Evolutionary conservation across 176 grass and related monocot genomes (phyloP).

Genomic region (Secale cereale): DNA sequence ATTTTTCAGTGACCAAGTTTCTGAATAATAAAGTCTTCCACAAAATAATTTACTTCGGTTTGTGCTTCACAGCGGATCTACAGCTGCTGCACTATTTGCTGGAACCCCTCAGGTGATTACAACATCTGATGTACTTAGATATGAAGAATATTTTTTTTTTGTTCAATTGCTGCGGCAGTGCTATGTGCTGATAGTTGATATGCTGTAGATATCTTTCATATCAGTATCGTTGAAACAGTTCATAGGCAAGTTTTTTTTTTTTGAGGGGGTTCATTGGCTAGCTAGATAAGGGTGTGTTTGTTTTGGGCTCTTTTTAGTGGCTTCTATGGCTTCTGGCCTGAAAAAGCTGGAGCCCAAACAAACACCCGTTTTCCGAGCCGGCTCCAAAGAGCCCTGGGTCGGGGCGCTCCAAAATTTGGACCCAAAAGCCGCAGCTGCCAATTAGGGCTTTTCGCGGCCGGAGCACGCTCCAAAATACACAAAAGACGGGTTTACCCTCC

Average conservation of each 20-base stretch:
- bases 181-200: background rate
- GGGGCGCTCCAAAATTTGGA: no score
- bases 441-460: no score
- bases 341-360: no score
- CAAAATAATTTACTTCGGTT: background rate
- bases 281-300: background rate
- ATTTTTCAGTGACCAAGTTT: background rate
- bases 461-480: no score
- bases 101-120: conserved; percentile 70
- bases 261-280: background rate
- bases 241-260: no score
- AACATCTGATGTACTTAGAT: background rate
- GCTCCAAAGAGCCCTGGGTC: no score
- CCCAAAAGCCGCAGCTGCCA: no score
- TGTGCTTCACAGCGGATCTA: conserved; percentile 65
- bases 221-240: background rate
- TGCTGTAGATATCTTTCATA: background rate
- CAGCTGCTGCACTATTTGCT: conserved; percentile 70
- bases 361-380: no score
- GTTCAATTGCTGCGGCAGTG: background rate
- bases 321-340: no score
- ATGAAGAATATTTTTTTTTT: background rate
- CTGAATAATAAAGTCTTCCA: conserved; percentile 6
- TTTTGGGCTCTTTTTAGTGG: no score
- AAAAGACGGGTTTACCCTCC: no score